Evolutionary conservation across 164 flowering plant species (phyloP).

Genomic region (Platanus orientalis): DNA sequence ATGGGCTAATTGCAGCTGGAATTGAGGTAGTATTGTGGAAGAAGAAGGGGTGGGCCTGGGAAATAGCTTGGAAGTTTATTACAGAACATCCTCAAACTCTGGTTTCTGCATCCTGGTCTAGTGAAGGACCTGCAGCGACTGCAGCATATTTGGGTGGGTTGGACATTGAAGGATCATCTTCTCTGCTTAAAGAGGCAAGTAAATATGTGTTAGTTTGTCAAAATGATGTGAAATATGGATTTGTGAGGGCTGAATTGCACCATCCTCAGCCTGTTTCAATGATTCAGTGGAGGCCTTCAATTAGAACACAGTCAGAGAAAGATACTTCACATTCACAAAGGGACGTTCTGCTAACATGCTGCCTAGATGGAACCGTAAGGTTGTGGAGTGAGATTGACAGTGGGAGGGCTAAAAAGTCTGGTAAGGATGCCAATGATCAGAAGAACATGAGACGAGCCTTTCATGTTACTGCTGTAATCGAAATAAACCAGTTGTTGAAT

Average conservation of each 20-base stretch:
- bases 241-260: conserved; percentile 39
- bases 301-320: conserved; percentile 15
- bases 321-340: conserved; percentile 27
- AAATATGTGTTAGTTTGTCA: conserved; percentile 50
- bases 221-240: conserved; percentile 37
- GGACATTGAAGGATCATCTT: conserved; percentile 26
- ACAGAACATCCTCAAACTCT: conserved; percentile 60
- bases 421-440: conserved; percentile 44
- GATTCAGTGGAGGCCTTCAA: conserved; percentile 87
- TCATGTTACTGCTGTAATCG: conserved; percentile 73
- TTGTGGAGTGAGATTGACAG: conserved; percentile 83
- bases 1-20: conserved; percentile 84
- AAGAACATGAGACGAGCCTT: conserved; percentile 38
- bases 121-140: conserved; percentile 70
- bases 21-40: conserved; percentile 78
- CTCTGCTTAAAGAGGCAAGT: conserved; percentile 19
- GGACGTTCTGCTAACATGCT: conserved; percentile 71
- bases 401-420: conserved; percentile 45
- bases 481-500: conserved; percentile 53
- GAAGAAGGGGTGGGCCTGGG: conserved; percentile 60
- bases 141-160: conserved; percentile 30
- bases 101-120: conserved; percentile 80
- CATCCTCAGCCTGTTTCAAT: conserved; percentile 79
- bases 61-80: conserved; percentile 71
- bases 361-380: conserved; percentile 87